Evolutionary conservation across 192 early-diverging fungal genomes (phyloP), one percentile per base, ranked within the genome.

Genomic region (Gonapodya sp.): DNA sequence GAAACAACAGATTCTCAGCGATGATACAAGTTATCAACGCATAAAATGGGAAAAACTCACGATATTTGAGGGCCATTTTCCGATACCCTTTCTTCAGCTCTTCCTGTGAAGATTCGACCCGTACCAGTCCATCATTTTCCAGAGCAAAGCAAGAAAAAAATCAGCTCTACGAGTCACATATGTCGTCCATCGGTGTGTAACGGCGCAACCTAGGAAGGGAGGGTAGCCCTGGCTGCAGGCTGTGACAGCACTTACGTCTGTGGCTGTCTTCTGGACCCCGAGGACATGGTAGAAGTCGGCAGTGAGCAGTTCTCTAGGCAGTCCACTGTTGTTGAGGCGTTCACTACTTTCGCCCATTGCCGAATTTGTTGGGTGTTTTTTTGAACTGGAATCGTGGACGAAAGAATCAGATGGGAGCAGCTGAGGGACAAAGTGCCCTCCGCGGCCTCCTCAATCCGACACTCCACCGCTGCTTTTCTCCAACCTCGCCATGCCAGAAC

Each of bases 401-500:
- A n/a, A n/a, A n/a, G n/a, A n/a, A 64, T 24, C 46, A 24, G 46
- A 64, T 24, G 46, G 46, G 24, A 24, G 46, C 46, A n/a, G 46
- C 8, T 64, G 46, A 64, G 46, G 46, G 8, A 64, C 46, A 64
- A 64, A 64, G 8, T 24, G 46, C n/a, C n/a, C n/a, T n/a, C n/a
- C n/a, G n/a, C n/a, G n/a, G n/a, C n/a, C n/a, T n/a, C n/a, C n/a
- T n/a, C n/a, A n/a, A n/a, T n/a, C n/a, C n/a, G n/a, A n/a, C n/a
- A n/a, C n/a, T n/a, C n/a, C n/a, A n/a, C n/a, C n/a, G n/a, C n/a
- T n/a, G n/a, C n/a, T n/a, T n/a, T n/a, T 72, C 2, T 31, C 8
- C 75, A 32, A 16, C 75, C 8, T 2, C 75, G 8, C 82, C 34
- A 93, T 94, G 93, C 92, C 93, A 0, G 93, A 94, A 81, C 88